Evolutionary conservation across 2,329 filamentous ascomycete genomes (phyloP).

Genomic region (Aspergillus ochraceoroseus): DNA sequence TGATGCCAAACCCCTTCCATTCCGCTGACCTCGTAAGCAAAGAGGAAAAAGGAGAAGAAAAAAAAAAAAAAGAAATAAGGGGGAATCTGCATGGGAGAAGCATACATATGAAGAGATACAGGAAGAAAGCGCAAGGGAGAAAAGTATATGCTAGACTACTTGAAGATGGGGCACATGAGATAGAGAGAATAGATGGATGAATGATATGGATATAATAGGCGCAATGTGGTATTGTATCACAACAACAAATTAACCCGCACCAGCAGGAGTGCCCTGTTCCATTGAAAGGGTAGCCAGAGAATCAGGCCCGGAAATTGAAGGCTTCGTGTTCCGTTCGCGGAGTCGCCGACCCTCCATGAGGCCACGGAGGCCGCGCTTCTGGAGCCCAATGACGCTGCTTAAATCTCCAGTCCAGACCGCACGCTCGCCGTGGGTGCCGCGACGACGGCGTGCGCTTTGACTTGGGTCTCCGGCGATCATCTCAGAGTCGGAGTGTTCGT

Average conservation of each 20-base stretch:
- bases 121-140: conserved; percentile 1
- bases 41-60: too few species aligned
- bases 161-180: background rate
- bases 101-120: background rate
- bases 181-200: background rate
- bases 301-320: conserved; percentile 19
- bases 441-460: conserved; percentile 37
- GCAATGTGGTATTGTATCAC: too few species aligned
- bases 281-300: conserved; percentile 1
- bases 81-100: background rate
- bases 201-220: too few species aligned
- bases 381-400: conserved; percentile 86
- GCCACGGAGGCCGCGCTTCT: conserved; percentile 86
- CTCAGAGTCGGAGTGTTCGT: conserved; percentile 38
- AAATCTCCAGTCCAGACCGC: conserved; percentile 70
- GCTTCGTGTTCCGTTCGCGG: conserved; percentile 60
- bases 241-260: too few species aligned
- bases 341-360: conserved; percentile 91
- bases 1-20: too few species aligned
- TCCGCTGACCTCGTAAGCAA: too few species aligned
- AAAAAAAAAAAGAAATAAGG: too few species aligned
- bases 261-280: background rate
- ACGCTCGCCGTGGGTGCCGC: conserved; percentile 42
- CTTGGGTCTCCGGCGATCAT: conserved; percentile 31
- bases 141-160: too few species aligned